Evolutionary conservation across 1,139 yeast genomes (phyloP), one percentile per base, ranked within the genome.

Genomic region (Nakaseomyces bracarensis): DNA sequence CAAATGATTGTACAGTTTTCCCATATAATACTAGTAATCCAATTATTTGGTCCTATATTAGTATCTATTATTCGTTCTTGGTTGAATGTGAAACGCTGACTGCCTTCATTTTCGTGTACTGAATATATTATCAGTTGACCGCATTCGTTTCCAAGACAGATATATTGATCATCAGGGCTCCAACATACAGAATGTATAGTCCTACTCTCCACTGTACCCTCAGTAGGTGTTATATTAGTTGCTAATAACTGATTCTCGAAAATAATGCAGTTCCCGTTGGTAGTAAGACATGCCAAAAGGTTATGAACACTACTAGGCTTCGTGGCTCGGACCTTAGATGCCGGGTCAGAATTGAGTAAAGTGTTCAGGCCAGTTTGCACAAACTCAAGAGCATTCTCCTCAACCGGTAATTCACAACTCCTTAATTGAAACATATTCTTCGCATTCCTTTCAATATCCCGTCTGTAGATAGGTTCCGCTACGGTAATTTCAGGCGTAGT

Each of bases 121-220:
- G 20, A 22, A 18, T 30, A 27, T 5, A 16, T 10, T 11, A 40
- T 16, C 16, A 60, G 37, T 26, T 54, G 55, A 14, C 53, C 49
- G 3, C 39, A 36, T 42, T 58, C 63, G 35, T 57, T 59, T 3
- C 64, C 64, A 1, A 53, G 54, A 4, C 48, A 50, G 2, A 60
- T 42, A 13, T 29, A 34, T 5, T 40, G 36, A 4, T 57, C 58
- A 19, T 46, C 42, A 4, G 55, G 51, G 22, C 51, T 47, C 64
- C 64, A 60, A 34, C 49, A 51, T 10, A 58, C 25, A n/a, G 53
- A 48, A 39, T 60, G 62, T 38, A 56, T 59, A 3, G 51, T 38
- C 35, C 64, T 53, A 11, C 42, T 36, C 16, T 43, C 39, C 4
- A 54, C n/a, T 3, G 35, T 23, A 20, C 39, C 42, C 1, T 35